phyloP scores from a whole-genome alignment of 805 yeast genomes.

The Geotrichum ghanense region DNA sequence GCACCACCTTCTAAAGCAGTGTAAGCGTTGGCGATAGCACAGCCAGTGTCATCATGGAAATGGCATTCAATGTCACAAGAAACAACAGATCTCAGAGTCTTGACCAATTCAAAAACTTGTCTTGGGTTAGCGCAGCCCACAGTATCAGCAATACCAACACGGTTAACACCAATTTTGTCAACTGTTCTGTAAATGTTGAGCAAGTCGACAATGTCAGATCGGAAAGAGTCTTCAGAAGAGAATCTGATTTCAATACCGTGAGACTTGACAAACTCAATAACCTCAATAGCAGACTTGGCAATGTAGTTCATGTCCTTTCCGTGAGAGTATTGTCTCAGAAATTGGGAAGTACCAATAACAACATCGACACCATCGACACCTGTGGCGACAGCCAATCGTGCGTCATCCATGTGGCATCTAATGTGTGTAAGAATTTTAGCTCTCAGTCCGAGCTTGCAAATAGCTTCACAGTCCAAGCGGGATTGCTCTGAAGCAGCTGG shows the following conservation, averaged over 20 bases:
- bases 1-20: slow-evolving; percentile 98
- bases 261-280: slow-evolving; percentile 91
- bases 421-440: slow-evolving; percentile 94
- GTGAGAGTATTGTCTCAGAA: slow-evolving; percentile 86
- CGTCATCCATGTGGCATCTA: slow-evolving; percentile 98
- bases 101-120: slow-evolving; percentile 93
- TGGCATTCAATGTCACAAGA: slow-evolving; percentile 97
- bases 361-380: slow-evolving; percentile 99
- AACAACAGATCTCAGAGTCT: slow-evolving; percentile 87
- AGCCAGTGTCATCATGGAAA: slow-evolving; percentile 98
- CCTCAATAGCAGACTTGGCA: slow-evolving; percentile 92
- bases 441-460: slow-evolving; percentile 91
- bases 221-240: slow-evolving; percentile 94
- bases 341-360: slow-evolving; percentile 94
- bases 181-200: slow-evolving; percentile 94
- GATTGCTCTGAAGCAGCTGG: slow-evolving; percentile 97
- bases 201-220: slow-evolving; percentile 91
- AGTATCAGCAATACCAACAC: slow-evolving; percentile 98
- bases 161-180: slow-evolving; percentile 93
- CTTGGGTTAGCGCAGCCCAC: slow-evolving; percentile 99
- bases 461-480: slow-evolving; percentile 90
- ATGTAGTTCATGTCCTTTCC: slow-evolving; percentile 98
- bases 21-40: slow-evolving; percentile 97
- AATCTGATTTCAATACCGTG: slow-evolving; percentile 96
- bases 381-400: slow-evolving; percentile 91